Evolutionary conservation across 208 protist genomes (phyloP), one percentile per base, ranked within the genome.

Genomic region (Acanthamoeba sp.): DNA sequence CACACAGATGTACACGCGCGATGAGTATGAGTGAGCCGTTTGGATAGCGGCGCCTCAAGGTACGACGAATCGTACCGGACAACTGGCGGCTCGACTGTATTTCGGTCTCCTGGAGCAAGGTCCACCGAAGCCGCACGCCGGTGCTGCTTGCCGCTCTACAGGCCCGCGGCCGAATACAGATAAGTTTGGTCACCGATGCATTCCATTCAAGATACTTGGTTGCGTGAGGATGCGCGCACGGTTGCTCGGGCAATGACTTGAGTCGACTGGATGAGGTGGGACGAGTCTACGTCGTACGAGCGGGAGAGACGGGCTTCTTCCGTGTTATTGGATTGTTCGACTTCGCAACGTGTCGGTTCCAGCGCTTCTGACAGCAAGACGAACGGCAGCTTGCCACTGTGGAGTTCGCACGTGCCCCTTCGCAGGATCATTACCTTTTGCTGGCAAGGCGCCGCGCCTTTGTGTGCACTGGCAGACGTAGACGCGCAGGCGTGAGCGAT

Each of bases 401-500:
- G 59, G 32, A 91, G 50, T 12, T 73, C 84, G n/a, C 84, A 91
- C 22, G 50, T 62, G 59, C 84, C 84, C n/a, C 38, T 18, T 27
- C 84, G 50, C 50, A 91, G 59, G 12, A 91, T 71, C 55, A 91
- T 42, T 32, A 91, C 84, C 32, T 69, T 62, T 36, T 91, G 84
- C 84, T 59, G n/a, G 29, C 84, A 91, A 6, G 84, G 59, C 32
- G 50, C 29, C 29, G 20, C 7, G 38, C 59, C 84, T 36, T 91
- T 71, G 36, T 91, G 84, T 24, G 22, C 42, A 40, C 84, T 91
- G 52, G 36, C 2, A 7, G 12, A 62, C 50, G 50, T 5, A 50
- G 36, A 38, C 9, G 34, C 73, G 22, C 24, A 36, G 5, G 32
- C 29, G 34, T 52, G 24, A 55, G 42, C 16, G 18, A 9, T 27